Conservation (phyloP, 176 grass and related monocot species). For the Carex cristatella region DNA sequence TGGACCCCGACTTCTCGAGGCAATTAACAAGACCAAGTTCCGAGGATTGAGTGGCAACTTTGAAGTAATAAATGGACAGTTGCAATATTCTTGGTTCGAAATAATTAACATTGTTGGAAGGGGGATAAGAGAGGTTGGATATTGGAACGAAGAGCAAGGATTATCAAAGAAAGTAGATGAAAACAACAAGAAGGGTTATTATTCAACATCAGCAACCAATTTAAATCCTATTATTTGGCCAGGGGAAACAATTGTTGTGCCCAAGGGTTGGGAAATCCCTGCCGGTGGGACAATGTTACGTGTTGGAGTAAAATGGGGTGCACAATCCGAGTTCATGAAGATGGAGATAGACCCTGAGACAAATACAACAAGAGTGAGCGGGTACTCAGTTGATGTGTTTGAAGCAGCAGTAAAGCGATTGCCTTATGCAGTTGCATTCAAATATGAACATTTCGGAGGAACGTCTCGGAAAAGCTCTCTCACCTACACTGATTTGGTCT, state of each 20-base stretch:
- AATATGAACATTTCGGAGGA: too few species aligned
- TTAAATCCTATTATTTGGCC: constrained; percentile 34
- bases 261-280: too few species aligned
- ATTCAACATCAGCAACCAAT: background rate
- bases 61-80: constrained; percentile 18
- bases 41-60: constrained; percentile 37
- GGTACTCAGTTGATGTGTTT: too few species aligned
- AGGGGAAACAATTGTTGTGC: background rate
- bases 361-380: too few species aligned
- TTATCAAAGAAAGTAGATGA: constrained; percentile 18
- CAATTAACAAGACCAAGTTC: constrained; percentile 26
- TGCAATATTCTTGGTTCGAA: constrained; percentile 21
- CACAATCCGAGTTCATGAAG: too few species aligned
- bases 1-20: constrained; percentile 39
- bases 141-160: constrained; percentile 30
- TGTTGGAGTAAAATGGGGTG: too few species aligned
- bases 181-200: background rate
- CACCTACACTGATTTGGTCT: too few species aligned
- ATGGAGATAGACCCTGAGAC: too few species aligned
- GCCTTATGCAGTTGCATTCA: too few species aligned
- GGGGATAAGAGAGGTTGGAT: constrained; percentile 26
- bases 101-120: constrained; percentile 42
- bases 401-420: too few species aligned
- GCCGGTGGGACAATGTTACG: too few species aligned
- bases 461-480: too few species aligned